Conservation (phyloP, 306 rosid species). For the Cucumis melo region DNA sequence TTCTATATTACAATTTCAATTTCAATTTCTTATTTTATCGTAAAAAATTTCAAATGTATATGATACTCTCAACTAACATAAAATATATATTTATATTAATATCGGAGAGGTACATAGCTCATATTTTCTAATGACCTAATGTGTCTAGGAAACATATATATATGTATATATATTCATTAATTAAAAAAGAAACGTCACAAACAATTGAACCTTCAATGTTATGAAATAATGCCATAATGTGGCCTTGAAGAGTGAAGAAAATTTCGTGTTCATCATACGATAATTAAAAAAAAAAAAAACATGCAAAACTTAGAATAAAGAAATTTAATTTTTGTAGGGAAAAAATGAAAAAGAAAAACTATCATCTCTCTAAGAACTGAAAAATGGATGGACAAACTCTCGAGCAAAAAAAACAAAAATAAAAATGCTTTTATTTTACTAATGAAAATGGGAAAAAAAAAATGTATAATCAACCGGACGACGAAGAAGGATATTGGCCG, state of each 20-base stretch:
- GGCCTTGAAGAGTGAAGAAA: no score
- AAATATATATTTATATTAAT: no score
- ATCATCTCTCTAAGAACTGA: not conserved
- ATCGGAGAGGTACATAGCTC: no score
- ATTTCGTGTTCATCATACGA: not conserved
- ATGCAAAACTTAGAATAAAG: not conserved
- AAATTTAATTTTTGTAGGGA: no score
- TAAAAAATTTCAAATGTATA: no score
- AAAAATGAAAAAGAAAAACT: no score
- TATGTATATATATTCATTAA: no score
- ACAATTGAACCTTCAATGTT: not conserved
- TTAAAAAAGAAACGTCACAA: not conserved
- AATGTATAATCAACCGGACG: slow-evolving; percentile 33
- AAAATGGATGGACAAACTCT: slow-evolving; percentile 8
- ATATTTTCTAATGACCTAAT: no score
- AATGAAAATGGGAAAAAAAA: not conserved
- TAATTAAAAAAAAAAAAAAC: not conserved
- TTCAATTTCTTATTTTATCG: no score
- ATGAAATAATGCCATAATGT: not conserved
- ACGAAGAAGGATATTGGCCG: slow-evolving; percentile 33
- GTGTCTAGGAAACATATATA: no score
- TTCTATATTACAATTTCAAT: no score
- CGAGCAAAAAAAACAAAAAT: not conserved
- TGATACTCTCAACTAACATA: no score
- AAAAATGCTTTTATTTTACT: not conserved